A percentile compares a stretch with the other conserved stretches of the same genome.
Evolutionary conservation across 768 basidiomycete species (phyloP).

Genomic region (Pleurotus tuber-regium): DNA sequence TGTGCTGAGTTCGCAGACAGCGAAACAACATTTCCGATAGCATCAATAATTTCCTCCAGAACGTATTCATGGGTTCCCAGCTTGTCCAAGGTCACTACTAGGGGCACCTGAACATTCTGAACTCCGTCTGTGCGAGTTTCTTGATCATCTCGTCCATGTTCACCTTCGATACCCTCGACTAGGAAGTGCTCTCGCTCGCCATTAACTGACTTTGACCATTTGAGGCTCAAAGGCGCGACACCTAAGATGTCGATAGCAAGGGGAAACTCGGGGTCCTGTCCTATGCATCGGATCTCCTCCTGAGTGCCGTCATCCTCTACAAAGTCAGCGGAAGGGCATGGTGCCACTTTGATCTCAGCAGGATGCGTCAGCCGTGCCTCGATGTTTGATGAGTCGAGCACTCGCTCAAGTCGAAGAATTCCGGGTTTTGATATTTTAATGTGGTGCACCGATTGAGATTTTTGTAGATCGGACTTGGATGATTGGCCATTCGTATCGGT

Average conservation of each 20-base stretch:
- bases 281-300: slow-evolving; percentile 62
- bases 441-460: slow-evolving; percentile 71
- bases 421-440: slow-evolving; percentile 75
- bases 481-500: slow-evolving; percentile 16
- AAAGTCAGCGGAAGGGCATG: slow-evolving; percentile 81
- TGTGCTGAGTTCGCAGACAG: slow-evolving; percentile 27
- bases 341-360: slow-evolving; percentile 67
- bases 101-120: slow-evolving; percentile 64
- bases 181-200: slow-evolving; percentile 67
- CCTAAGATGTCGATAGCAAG: slow-evolving; percentile 66
- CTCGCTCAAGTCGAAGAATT: slow-evolving; percentile 68
- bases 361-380: slow-evolving; percentile 71
- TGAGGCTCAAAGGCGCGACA: slow-evolving; percentile 73
- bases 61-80: slow-evolving; percentile 71
- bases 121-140: slow-evolving; percentile 27
- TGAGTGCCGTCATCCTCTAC: slow-evolving; percentile 35
- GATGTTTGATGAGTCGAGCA: slow-evolving; percentile 63
- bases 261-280: slow-evolving; percentile 55
- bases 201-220: slow-evolving; percentile 71
- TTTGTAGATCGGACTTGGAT: slow-evolving; percentile 51
- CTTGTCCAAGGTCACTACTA: slow-evolving; percentile 59
- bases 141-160: slow-evolving; percentile 25
- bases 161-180: slow-evolving; percentile 82
- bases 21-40: slow-evolving; percentile 71
- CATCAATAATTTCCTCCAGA: slow-evolving; percentile 82